These are phyloP conservation scores for Scenedesmus sp. DNA, from an alignment of 163 green algal species.

Conservation along the genomic window DNA sequence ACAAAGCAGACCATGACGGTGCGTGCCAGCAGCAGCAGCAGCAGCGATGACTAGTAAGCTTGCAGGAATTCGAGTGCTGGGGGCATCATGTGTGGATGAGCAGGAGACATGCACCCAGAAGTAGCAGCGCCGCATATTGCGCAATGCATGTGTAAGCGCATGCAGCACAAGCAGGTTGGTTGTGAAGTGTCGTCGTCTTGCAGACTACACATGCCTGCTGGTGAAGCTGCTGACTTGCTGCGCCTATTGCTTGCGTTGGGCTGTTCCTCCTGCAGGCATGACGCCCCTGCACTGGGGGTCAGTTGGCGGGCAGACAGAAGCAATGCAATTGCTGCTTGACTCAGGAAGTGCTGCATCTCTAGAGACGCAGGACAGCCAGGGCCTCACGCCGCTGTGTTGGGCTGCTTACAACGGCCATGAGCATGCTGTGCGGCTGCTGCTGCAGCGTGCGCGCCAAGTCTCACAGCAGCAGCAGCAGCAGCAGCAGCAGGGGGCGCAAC, in stretches of 20 bases:
- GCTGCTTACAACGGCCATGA: not conserved
- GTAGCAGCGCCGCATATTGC: too few species aligned
- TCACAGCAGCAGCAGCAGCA: not conserved
- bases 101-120: too few species aligned
- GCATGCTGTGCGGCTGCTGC: conserved; percentile 6
- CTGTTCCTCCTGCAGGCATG: not conserved
- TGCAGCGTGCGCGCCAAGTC: not conserved
- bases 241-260: not conserved
- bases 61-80: too few species aligned
- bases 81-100: too few species aligned
- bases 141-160: too few species aligned
- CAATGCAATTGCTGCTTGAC: not conserved
- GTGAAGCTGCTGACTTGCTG: not conserved
- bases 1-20: conserved; percentile 16
- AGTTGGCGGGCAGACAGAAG: not conserved
- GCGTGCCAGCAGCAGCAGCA: not conserved
- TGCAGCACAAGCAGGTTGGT: too few species aligned
- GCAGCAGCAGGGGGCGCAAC: not conserved
- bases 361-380: conserved; percentile 7
- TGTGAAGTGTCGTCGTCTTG: too few species aligned
- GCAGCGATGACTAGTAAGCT: not conserved
- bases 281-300: conserved; percentile 25
- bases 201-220: too few species aligned
- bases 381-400: conserved; percentile 5
- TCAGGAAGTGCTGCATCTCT: not conserved